Conservation (phyloP, 2,329 filamentous ascomycete genomes). For the Neonectria hederae region DNA sequence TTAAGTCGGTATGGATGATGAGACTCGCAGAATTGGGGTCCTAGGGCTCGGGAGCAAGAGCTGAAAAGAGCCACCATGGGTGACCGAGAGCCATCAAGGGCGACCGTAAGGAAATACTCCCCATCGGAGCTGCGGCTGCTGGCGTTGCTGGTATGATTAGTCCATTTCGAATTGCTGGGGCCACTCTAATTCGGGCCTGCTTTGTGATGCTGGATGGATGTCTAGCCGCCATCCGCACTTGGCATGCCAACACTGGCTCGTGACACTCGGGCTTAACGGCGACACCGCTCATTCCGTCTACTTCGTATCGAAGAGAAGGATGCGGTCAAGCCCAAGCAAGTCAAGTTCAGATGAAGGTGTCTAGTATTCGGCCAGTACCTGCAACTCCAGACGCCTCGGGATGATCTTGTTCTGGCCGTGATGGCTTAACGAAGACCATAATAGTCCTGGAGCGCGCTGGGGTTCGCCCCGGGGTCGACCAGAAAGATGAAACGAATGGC, state of each 20-base stretch:
- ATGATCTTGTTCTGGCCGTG: neutral
- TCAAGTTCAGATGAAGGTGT: neutral
- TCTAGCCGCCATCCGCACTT: constrained; percentile 31
- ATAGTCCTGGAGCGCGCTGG: constrained; percentile 11
- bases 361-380: neutral
- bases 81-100: constrained; percentile 31
- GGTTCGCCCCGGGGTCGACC: constrained; percentile 11
- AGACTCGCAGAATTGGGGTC: constrained; percentile 23
- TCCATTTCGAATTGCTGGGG: constrained; percentile 34
- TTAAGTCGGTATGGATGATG: constrained; percentile 33
- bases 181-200: constrained; percentile 41
- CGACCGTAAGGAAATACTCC: constrained; percentile 31
- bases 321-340: neutral
- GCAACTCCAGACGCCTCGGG: neutral
- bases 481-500: constrained; percentile 38
- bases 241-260: constrained; percentile 27
- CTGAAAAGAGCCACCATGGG: constrained; percentile 28
- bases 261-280: constrained; percentile 26
- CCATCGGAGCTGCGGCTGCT: constrained; percentile 26
- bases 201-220: constrained; percentile 31
- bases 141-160: constrained; percentile 32
- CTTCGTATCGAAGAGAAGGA: neutral
- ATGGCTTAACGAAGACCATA: neutral
- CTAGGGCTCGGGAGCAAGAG: constrained; percentile 22
- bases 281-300: constrained; percentile 26